These are phyloP conservation scores for Aspergillus affinis DNA, from an alignment of 495 filamentous ascomycete genomes.

Conservation along the genomic window DNA sequence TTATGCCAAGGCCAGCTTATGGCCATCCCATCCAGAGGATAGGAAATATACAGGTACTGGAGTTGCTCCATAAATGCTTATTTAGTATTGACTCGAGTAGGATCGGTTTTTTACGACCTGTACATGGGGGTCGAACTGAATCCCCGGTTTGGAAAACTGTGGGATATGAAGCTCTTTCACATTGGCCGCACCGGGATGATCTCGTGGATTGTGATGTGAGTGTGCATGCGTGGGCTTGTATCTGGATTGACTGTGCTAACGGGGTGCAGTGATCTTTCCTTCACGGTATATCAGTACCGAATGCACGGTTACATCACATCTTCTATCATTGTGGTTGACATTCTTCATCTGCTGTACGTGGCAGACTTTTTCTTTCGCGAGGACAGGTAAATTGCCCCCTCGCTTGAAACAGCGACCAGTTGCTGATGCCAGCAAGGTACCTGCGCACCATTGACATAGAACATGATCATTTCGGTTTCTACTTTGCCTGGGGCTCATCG, in stretches of 20 bases:
- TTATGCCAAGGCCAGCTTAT: background rate
- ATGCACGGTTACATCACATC: conserved; percentile 42
- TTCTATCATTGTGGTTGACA: conserved; percentile 43
- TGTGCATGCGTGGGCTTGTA: background rate
- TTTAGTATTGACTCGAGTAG: conserved; percentile 12
- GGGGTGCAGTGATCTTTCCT: conserved; percentile 42
- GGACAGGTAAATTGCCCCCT: conserved; percentile 14
- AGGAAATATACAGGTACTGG: background rate
- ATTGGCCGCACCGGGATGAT: conserved; percentile 49
- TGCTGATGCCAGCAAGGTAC: conserved; percentile 27
- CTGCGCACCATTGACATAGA: conserved; percentile 51
- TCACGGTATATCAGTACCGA: conserved; percentile 47
- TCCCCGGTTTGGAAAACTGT: conserved; percentile 45
- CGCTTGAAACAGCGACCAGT: too few species aligned
- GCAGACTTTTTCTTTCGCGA: conserved; percentile 54
- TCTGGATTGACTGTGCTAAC: background rate
- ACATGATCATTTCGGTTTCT: conserved; percentile 54
- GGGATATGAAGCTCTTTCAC: conserved; percentile 52
- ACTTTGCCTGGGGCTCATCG: conserved; percentile 48
- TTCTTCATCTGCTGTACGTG: conserved; percentile 47
- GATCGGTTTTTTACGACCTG: conserved; percentile 43
- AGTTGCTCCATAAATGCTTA: background rate
- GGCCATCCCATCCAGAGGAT: background rate
- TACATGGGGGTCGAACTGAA: conserved; percentile 51
- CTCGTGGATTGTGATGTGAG: conserved; percentile 42